A percentile compares a stretch with the other conserved stretches of the same genome.
Evolutionary conservation across 371 early-diverging fungal genomes (phyloP).

Genomic region (Encephalitozoon hellem): DNA sequence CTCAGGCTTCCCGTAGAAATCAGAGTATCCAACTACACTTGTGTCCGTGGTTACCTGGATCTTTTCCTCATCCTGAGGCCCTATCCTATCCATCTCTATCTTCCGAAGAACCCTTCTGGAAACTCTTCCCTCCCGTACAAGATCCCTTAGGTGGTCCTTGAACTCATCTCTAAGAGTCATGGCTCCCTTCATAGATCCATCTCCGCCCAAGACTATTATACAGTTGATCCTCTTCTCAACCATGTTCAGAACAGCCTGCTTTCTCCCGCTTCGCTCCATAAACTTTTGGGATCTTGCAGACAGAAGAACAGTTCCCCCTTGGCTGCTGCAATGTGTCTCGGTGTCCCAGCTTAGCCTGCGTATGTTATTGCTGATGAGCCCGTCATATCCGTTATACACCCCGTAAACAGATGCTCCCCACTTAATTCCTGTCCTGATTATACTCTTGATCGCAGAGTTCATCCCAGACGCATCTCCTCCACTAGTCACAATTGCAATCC

Average conservation of each 20-base stretch:
- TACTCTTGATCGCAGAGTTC: constrained; percentile 88
- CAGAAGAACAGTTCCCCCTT: constrained; percentile 91
- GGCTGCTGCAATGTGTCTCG: constrained; percentile 69
- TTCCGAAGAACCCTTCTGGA: not conserved
- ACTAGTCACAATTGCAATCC: constrained; percentile 79
- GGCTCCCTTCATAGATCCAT: constrained; percentile 92
- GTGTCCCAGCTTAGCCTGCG: constrained; percentile 74
- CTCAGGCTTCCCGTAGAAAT: constrained; percentile 21
- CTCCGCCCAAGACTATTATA: constrained; percentile 90
- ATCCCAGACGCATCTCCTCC: constrained; percentile 98
- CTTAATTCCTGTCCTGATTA: constrained; percentile 71
- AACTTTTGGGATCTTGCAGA: constrained; percentile 82
- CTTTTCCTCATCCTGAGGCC: not conserved
- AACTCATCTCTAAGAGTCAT: constrained; percentile 81
- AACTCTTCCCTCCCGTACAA: constrained; percentile 62
- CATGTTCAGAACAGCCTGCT: constrained; percentile 73
- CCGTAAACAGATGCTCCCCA: constrained; percentile 51
- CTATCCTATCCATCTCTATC: not conserved
- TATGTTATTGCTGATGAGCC: constrained; percentile 86
- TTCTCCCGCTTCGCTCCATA: constrained; percentile 73
- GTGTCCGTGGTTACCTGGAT: constrained; percentile 61
- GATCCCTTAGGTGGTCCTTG: constrained; percentile 69
- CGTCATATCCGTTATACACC: constrained; percentile 87
- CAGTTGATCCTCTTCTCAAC: constrained; percentile 80
- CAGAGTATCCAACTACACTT: not conserved